Evolutionary conservation across 2,329 filamentous ascomycete genomes (phyloP), one percentile per base, ranked within the genome.

Genomic region (Pseudocercospora macadamiae): DNA sequence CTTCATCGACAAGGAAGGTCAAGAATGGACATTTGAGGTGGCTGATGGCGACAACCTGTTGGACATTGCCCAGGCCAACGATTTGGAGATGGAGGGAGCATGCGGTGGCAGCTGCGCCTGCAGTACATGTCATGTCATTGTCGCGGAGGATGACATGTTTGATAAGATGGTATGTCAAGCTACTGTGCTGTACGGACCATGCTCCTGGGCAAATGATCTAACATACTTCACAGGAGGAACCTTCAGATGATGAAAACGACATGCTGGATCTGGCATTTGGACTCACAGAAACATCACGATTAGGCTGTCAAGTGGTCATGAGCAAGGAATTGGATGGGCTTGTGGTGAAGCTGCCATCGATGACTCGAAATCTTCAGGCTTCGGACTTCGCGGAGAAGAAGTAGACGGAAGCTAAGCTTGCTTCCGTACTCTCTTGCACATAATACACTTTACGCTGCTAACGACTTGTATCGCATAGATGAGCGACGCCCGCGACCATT

Each of bases 51-150:
- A 96, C 76, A 99, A 99, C 75, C 81, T 99, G 54, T 83, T 99
- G 55, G 93, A 97, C 71, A 93, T 99, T 71, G 95, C 93, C 19
- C 93, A 97, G 74, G 91, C 89, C 45, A 86, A 97, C 75, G 93
- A 97, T 71, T 80, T 99, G 39, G 95, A 99, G 75, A 97, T 99
- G 93, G 95, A 99, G 81, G 86, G 95, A 62, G 95, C 95, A 10
- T 99, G 95, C 72, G 95, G 95, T 66, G 95, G 92, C 19, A 95
- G 90, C 30, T 96, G 92, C 76, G 92, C 92, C 55, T 96, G 92
- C 79, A 95, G 90, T 57, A 96, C 92, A 4, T 96, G 92, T 79
- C 92, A 96, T 77, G 88, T 96, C 57, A 92, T 96, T 62, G 89
- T 96, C 34, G 76, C 85, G 59, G 86, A 89, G 70, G 85, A 90